A percentile compares a stretch with the other conserved stretches of the same genome.
These are phyloP conservation scores for Inonotus obliquus DNA, from an alignment of 1,284 basidiomycete genomes.

Conservation along the genomic window DNA sequence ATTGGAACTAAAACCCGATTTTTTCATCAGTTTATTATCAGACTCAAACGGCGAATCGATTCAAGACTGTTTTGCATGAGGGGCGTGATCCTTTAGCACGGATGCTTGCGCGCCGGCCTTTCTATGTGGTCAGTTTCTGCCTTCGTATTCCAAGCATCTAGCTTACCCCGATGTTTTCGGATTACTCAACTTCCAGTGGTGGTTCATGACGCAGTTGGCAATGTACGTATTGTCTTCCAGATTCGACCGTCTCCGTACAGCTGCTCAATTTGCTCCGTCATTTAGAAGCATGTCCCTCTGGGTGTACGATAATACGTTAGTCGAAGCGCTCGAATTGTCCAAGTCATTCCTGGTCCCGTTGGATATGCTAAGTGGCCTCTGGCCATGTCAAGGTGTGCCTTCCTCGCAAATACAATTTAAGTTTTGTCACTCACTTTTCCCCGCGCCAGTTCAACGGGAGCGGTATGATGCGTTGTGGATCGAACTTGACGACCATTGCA, in stretches of 20 bases:
- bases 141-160: neutral
- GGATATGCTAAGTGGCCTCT: constrained; percentile 62
- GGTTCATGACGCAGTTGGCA: constrained; percentile 64
- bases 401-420: no score
- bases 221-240: constrained; percentile 37
- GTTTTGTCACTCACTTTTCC: neutral
- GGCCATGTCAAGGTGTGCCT: constrained; percentile 58
- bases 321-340: constrained; percentile 59
- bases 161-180: neutral
- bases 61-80: constrained; percentile 45
- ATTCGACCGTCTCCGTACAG: neutral
- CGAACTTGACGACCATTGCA: constrained; percentile 21
- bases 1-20: neutral
- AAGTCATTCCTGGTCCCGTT: constrained; percentile 58
- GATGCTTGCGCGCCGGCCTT: constrained; percentile 59
- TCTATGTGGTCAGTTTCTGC: constrained; percentile 37
- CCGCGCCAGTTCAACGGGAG: constrained; percentile 20
- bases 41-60: constrained; percentile 51
- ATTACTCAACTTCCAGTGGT: constrained; percentile 30
- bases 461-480: constrained; percentile 20
- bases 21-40: constrained; percentile 54
- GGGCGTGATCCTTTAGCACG: constrained; percentile 43
- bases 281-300: constrained; percentile 60
- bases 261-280: neutral
- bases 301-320: constrained; percentile 53